Conservation (phyloP, 352 stramenopile genomes). For the Phytophthora colocasiae region DNA sequence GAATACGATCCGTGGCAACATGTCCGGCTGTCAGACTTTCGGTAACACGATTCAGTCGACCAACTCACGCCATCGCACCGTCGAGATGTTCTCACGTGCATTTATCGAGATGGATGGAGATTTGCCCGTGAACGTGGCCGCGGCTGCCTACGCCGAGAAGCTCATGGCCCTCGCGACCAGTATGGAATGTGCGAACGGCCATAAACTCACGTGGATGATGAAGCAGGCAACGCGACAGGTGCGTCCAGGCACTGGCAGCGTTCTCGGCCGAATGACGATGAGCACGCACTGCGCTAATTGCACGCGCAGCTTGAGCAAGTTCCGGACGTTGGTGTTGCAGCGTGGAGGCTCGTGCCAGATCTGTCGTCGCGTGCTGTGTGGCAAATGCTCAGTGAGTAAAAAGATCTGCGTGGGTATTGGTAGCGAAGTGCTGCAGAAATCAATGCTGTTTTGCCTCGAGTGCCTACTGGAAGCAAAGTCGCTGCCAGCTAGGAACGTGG, state of each 20-base stretch:
- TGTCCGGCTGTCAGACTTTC: conserved; percentile 45
- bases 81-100: conserved; percentile 47
- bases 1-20: conserved; percentile 47
- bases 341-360: conserved; percentile 42
- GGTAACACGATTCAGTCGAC: conserved; percentile 26
- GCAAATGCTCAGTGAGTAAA: conserved; percentile 49
- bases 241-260: conserved; percentile 15
- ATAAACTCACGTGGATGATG: conserved; percentile 52
- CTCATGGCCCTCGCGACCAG: conserved; percentile 39
- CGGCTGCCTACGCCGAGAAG: conserved; percentile 30
- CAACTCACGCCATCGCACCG: conserved; percentile 19
- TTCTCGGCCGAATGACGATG: conserved; percentile 22
- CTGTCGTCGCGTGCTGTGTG: conserved; percentile 45
- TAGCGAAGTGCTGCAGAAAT: conserved; percentile 37
- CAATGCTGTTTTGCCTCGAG: conserved; percentile 48
- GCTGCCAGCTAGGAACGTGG: conserved; percentile 30
- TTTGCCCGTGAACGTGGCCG: conserved; percentile 33
- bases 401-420: conserved; percentile 45
- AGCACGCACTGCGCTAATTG: conserved; percentile 43
- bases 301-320: conserved; percentile 39
- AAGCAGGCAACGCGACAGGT: conserved; percentile 37
- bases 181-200: conserved; percentile 49
- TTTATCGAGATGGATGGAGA: conserved; percentile 44
- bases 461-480: conserved; percentile 56
- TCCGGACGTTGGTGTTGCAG: conserved; percentile 40